A percentile compares a stretch with the other conserved stretches of the same genome.
These are phyloP conservation scores for Backusella parvicylindrica DNA, from an alignment of 192 early-diverging fungal species.

Conservation along the genomic window DNA sequence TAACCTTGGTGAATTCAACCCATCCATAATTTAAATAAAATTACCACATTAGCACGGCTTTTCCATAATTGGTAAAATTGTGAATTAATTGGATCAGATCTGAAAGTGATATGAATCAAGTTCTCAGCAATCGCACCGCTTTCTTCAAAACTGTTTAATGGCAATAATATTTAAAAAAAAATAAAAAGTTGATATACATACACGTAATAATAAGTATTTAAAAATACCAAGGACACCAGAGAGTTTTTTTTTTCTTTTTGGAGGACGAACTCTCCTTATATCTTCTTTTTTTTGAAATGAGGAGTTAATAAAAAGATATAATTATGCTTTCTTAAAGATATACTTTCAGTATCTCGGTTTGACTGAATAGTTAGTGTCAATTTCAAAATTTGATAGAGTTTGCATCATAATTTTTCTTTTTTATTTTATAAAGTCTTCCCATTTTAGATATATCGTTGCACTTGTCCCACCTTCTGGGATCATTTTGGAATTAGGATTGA, in stretches of 20 bases:
- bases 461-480: not conserved
- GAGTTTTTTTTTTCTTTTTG: not conserved
- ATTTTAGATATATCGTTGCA: not conserved
- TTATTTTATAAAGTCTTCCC: not conserved
- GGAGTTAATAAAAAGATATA: not conserved
- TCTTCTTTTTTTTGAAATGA: not conserved
- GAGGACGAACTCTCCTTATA: not conserved
- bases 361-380: not conserved
- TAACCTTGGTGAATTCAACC: no score
- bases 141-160: no score
- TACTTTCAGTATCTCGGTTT: not conserved
- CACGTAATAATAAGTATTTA: no score
- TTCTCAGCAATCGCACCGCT: not conserved
- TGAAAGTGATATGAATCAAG: no score
- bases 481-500: not conserved
- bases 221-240: no score
- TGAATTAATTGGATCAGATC: no score
- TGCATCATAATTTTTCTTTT: not conserved
- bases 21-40: no score
- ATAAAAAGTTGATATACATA: no score
- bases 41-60: no score
- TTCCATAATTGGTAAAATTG: no score
- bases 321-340: no score
- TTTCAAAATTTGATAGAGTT: not conserved
- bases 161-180: no score